Base-by-base conservation (phyloP, 768 basidiomycete species). In the Steccherinum ochraceum region DNA sequence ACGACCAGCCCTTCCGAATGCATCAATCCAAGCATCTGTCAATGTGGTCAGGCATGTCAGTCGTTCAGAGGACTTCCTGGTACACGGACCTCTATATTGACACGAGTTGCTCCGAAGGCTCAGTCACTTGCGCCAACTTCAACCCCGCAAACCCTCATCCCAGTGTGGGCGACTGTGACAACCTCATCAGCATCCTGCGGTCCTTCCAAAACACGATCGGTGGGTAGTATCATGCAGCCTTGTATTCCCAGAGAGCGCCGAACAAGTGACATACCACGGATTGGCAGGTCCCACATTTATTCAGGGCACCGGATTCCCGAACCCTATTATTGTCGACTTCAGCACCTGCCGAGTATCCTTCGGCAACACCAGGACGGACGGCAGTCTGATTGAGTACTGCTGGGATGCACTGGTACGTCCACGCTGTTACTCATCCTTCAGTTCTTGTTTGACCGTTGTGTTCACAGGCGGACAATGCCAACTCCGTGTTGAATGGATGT, bases 261-360 rank as follows among this genome's bases (percentile, higher is more conserved):
- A 16, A 35, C 16, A 35, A 35, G 30, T 7, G 7, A 7, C 30
- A 35, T n/a, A 35, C 16, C 30, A 7, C 16, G 16, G 7, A 7
- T 35, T 35, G 7, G 7, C 46, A 48, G 46, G 46, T n/a, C 24
- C 46, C 4, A 48, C 46, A 26, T 48, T 48, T 26, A 26, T 48
- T 4, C 46, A 48, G 18, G 46, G 46, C 26, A 48, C 46, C n/a
- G 25, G 46, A 4, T 48, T 48, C 46, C 46, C 46, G 24, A 48
- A 48, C 25, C 46, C 46, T 16, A 48, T 48, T n/a, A 24, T 48
- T 13, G 20, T 48, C 46, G 25, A 27, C 46, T 48, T 30, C 46
- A 48, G 46, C 26, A 48, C 46, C 13, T 48, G 46, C 18, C 12
- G 23, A 19, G 46, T 21, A 12, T 21, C 24, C 4, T 39, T 48